Conservation (phyloP, 1,284 basidiomycete genomes). For the Heterobasidion annosum region DNA sequence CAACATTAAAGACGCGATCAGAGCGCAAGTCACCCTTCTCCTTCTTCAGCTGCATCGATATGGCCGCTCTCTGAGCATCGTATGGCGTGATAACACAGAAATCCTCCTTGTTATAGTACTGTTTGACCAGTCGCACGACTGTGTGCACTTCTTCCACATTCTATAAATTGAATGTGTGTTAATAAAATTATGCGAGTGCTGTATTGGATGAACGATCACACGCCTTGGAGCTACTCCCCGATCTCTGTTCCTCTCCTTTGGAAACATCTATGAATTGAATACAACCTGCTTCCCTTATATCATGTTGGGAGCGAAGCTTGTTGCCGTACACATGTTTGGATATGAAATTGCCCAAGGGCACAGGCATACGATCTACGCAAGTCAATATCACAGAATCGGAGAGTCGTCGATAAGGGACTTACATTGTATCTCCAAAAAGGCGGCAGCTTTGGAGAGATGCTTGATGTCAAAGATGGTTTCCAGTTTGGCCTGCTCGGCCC, state of each 20-base stretch:
- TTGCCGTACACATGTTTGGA: constrained; percentile 31
- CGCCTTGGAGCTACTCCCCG: constrained; percentile 35
- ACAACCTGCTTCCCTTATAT: constrained; percentile 16
- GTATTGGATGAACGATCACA: constrained; percentile 2
- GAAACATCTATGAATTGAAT: constrained; percentile 33
- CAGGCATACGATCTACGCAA: constrained; percentile 38
- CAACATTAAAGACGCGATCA: constrained; percentile 33
- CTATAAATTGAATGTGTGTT: constrained; percentile 17
- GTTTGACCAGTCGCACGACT: constrained; percentile 27
- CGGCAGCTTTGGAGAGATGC: constrained; percentile 24
- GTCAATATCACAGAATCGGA: neutral
- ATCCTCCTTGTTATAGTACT: constrained; percentile 22
- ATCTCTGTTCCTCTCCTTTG: constrained; percentile 25
- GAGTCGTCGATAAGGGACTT: constrained; percentile 5
- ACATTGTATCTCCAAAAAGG: constrained; percentile 40
- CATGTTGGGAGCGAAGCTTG: constrained; percentile 26
- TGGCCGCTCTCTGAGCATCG: constrained; percentile 31
- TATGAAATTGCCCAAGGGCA: constrained; percentile 36
- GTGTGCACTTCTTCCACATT: constrained; percentile 31
- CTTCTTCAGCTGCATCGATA: constrained; percentile 22
- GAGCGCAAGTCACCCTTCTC: constrained; percentile 20
- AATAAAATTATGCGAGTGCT: neutral
- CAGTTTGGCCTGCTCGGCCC: constrained; percentile 28
- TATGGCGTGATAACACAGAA: constrained; percentile 40
- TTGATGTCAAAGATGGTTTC: constrained; percentile 37